Base-by-base conservation (phyloP, 805 yeast genomes). In the Kregervanrija fluxuum region DNA sequence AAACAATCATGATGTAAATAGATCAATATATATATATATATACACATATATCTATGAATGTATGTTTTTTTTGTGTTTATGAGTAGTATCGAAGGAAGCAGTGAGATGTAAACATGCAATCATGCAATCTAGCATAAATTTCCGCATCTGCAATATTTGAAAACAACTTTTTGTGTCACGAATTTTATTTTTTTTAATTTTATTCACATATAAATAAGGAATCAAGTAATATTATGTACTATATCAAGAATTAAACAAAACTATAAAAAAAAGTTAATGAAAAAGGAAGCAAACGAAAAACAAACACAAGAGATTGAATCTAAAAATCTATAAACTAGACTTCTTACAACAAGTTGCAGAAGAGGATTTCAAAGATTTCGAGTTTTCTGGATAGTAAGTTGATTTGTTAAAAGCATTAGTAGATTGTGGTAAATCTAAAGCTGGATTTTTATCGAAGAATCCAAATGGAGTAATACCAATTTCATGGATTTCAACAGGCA, bases 401-500 rank as follows among this genome's bases (percentile, higher is more conserved):
- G 86, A 79, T 67, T 83, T 79, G 74, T 85, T 85, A 66, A 82
- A 78, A 17, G 61, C 53, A 64, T 85, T 82, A 57, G 64, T 74
- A 16, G 89, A 76, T 62, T 80, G 82, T 40, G 93, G 93, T 44
- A 85, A 68, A 59, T 83, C 89, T 59, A 85, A 68, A 37, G 85
- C 86, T 33, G 95, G 95, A 65, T 85, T 85, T 57, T 69, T 77
- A 55, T 79, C 80, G 60, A 84, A 85, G 77, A 85, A 85, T 45
- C 85, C 84, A 54, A 75, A 70, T 43, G 95, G 95, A 38, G 74
- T 71, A 46, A 85, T 71, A 47, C 76, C 71, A 54, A 84, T 79
- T 55, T 73, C 77, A 68, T 82, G 80, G 51, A 79, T 80, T 66
- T 85, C 95, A 46, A 82, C 85, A 32, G 93, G 90, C 95, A 85